phyloP scores from a whole-genome alignment of 2,329 filamentous ascomycete species.

The Nigrospora oryzae region DNA sequence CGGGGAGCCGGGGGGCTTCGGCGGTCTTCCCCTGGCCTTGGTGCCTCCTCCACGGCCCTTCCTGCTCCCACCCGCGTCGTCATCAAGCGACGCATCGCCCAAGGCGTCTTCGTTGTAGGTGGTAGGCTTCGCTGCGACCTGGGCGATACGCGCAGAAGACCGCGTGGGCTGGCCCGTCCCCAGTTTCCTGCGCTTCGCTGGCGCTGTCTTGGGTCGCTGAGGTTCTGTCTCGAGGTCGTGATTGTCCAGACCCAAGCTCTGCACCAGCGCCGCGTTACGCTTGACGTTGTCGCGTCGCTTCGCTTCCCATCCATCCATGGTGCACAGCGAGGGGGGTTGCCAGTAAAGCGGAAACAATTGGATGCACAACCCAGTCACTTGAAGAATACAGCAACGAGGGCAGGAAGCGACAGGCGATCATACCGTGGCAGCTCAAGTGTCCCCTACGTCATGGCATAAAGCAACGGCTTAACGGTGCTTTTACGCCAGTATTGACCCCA shows the following conservation, averaged over 20 bases:
- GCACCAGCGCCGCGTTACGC: slow-evolving; percentile 37
- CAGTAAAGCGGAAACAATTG: too few relatives aligned
- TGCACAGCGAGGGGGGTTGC: too few relatives aligned
- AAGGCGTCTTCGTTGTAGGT: slow-evolving; percentile 26
- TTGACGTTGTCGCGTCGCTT: slow-evolving; percentile 37
- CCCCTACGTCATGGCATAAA: too few relatives aligned
- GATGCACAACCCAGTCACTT: too few relatives aligned
- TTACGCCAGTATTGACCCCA: too few relatives aligned
- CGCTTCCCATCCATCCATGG: slow-evolving; percentile 30
- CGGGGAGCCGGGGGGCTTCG: not conserved
- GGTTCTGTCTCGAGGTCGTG: slow-evolving; percentile 6
- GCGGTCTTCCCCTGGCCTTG: not conserved
- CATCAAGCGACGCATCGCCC: not conserved
- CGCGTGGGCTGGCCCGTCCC: slow-evolving; percentile 26
- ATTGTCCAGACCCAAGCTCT: slow-evolving; percentile 34
- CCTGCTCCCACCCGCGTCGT: not conserved
- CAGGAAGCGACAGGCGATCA: too few relatives aligned
- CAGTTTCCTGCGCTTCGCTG: slow-evolving; percentile 29
- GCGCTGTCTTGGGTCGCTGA: slow-evolving; percentile 9
- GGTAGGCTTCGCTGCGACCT: slow-evolving; percentile 18
- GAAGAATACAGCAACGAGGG: too few relatives aligned
- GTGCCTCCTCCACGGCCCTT: not conserved
- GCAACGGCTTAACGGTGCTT: too few relatives aligned
- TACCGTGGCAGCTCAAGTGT: too few relatives aligned
- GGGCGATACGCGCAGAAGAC: slow-evolving; percentile 38